These are phyloP conservation scores for Trypanosoma theileri DNA, from an alignment of 208 protist genomes.

Conservation along the genomic window DNA sequence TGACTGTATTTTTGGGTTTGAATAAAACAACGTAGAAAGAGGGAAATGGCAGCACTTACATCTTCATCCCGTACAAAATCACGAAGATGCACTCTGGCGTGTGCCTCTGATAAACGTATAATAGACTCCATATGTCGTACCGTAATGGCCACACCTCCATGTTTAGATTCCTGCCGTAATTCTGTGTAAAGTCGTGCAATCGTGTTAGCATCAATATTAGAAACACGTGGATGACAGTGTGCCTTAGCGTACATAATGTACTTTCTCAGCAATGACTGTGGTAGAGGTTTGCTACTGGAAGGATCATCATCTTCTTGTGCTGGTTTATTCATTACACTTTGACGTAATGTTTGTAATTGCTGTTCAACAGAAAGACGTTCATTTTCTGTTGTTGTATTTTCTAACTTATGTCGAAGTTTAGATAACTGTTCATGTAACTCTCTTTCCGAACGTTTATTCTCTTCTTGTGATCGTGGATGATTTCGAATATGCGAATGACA, in stretches of 20 bases:
- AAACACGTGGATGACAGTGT: conserved; percentile 91
- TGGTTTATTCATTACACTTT: conserved; percentile 12
- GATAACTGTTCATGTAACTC: conserved; percentile 59
- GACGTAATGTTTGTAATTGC: conserved; percentile 53
- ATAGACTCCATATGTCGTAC: conserved; percentile 99
- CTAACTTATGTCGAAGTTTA: conserved; percentile 59
- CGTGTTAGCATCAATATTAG: conserved; percentile 93
- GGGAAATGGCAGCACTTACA: conserved; percentile 96
- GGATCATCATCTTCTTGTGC: conserved; percentile 82
- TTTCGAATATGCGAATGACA: conserved; percentile 94
- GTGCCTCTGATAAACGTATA: conserved; percentile 97
- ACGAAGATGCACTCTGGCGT: conserved; percentile 97
- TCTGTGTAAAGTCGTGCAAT: conserved; percentile 96
- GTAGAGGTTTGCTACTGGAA: conserved; percentile 78
- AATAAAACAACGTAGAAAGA: conserved; percentile 99
- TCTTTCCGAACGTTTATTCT: conserved; percentile 48
- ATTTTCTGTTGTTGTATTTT: conserved; percentile 63
- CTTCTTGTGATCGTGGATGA: conserved; percentile 81
- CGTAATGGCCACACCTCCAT: conserved; percentile 96
- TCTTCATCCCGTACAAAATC: conserved; percentile 97
- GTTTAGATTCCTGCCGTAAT: conserved; percentile 94
- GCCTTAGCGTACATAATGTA: conserved; percentile 98
- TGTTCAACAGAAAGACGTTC: conserved; percentile 62
- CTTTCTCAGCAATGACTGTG: conserved; percentile 96
- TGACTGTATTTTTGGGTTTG: conserved; percentile 94